Evolutionary conservation across 805 yeast species (phyloP).

Genomic region (Candida germanica): DNA sequence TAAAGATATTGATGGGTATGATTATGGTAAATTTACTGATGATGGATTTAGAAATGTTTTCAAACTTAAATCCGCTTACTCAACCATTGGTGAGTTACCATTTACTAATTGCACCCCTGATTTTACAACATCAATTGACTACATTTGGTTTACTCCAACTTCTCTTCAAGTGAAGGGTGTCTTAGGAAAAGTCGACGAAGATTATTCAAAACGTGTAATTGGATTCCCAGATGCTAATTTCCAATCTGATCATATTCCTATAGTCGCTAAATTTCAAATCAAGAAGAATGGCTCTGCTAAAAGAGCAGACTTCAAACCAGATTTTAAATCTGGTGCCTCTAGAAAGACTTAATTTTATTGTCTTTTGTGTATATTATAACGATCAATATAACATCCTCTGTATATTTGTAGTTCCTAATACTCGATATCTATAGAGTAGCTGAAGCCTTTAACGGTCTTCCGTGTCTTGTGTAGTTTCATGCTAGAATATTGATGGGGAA

Average conservation of each 20-base stretch:
- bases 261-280: constrained; percentile 74
- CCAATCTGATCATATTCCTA: constrained; percentile 94
- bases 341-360: constrained; percentile 30
- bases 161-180: constrained; percentile 81
- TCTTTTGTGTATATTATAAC: constrained; percentile 5
- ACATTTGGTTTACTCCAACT: constrained; percentile 88
- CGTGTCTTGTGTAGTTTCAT: no score
- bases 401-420: no score
- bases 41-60: constrained; percentile 83
- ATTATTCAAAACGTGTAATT: constrained; percentile 70
- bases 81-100: constrained; percentile 81
- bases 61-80: constrained; percentile 81
- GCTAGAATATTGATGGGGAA: no score
- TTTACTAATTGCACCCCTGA: constrained; percentile 94
- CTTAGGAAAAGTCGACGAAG: constrained; percentile 78
- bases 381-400: constrained; percentile 1
- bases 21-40: constrained; percentile 87
- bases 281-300: constrained; percentile 40
- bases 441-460: no score
- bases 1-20: constrained; percentile 77
- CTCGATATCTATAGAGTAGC: no score
- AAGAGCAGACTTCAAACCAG: constrained; percentile 45
- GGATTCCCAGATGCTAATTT: constrained; percentile 93
- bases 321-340: constrained; percentile 39
- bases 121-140: constrained; percentile 90